Evolutionary conservation across 2,329 filamentous ascomycete genomes (phyloP), one percentile per base, ranked within the genome.

Genomic region (Aspergillus calidoustus): DNA sequence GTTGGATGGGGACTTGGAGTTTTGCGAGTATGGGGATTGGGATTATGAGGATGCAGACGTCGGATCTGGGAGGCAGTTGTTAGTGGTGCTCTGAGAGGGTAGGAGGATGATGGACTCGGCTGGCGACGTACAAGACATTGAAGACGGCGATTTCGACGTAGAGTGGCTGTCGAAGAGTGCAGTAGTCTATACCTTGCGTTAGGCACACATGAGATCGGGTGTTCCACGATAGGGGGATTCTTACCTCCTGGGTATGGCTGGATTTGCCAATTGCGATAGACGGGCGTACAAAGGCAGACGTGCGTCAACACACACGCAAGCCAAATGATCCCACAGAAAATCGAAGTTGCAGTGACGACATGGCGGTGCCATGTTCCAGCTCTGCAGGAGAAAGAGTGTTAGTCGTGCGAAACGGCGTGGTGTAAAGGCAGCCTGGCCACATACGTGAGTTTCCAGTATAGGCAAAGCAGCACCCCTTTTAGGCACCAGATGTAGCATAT

Each of bases 401-500:
- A 38, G 34, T 15, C 11, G 13, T 34, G 4, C 3, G 13, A 9
- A 34, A 34, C 19, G 31, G 8, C 34, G 11, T 15, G 13, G 15
- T 1, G 11, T 38, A 38, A 13, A 2, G 11, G 34, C 34, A 38
- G 13, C 8, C 5, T 13, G 34, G 9, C 25, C 4, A 13, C 34
- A 38, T 38, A 13, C 34, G 34, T 38, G 11, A 38, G 34, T 38
- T 38, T 38, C 34, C 34, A 38, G 9, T 38, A 38, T 2, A 76
- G 67, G 47, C 68, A 70, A 11, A 76, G 62, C 6, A 76, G 61
- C n/a, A 76, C 69, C 2, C 67, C 71, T 51, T 76, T 76, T 25
- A 75, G 54, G 30, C 62, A 70, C 73, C 73, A 76, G 6, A 75
- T 70, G 58, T 73, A 68, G 46, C 64, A 69, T 28, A 76, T 71